A percentile compares a stretch with the other conserved stretches of the same genome.
phyloP scores from a whole-genome alignment of 345 rosid species.

The Hirschfeldia incana region DNA sequence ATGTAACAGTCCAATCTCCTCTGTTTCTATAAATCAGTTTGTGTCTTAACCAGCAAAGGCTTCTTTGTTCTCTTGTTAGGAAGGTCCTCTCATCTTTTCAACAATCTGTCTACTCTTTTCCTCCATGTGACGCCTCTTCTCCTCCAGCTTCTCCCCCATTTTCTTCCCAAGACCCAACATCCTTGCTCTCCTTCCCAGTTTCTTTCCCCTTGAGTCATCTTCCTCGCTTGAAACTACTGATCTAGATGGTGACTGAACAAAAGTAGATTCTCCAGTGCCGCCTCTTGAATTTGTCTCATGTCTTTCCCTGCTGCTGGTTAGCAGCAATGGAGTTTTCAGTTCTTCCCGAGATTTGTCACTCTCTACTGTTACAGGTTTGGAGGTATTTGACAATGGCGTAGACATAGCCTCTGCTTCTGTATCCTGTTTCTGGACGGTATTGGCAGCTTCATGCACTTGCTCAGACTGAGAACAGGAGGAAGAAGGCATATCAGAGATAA shows the following conservation, averaged over 20 bases:
- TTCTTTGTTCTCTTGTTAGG: constrained; percentile 5
- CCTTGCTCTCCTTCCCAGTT: constrained; percentile 66
- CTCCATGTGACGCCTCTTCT: constrained; percentile 83
- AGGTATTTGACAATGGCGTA: constrained; percentile 28
- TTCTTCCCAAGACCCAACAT: constrained; percentile 83
- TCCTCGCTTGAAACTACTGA: constrained; percentile 42
- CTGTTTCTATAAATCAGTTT: constrained; percentile 16
- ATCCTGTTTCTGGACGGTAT: constrained; percentile 14
- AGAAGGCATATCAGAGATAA: too few species aligned
- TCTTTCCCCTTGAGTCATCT: constrained; percentile 63
- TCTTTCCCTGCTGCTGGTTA: constrained; percentile 32
- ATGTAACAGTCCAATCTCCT: constrained; percentile 14
- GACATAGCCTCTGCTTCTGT: constrained; percentile 24
- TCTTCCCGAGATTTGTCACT: constrained; percentile 52
- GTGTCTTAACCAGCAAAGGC: constrained; percentile 3
- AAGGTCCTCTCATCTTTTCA: constrained; percentile 79
- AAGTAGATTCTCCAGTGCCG: constrained; percentile 33
- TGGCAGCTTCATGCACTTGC: constrained; percentile 37
- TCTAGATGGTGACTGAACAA: constrained; percentile 30
- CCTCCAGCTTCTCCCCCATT: constrained; percentile 91
- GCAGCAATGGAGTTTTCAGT: constrained; percentile 53
- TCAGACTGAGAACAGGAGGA: constrained; percentile 43
- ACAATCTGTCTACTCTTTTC: constrained; percentile 76
- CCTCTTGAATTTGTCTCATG: constrained; percentile 37
- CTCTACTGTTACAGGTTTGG: constrained; percentile 32